These are phyloP conservation scores for Cutaneotrichosporon sp. DNA, from an alignment of 1,284 basidiomycete species.

Conservation along the genomic window DNA sequence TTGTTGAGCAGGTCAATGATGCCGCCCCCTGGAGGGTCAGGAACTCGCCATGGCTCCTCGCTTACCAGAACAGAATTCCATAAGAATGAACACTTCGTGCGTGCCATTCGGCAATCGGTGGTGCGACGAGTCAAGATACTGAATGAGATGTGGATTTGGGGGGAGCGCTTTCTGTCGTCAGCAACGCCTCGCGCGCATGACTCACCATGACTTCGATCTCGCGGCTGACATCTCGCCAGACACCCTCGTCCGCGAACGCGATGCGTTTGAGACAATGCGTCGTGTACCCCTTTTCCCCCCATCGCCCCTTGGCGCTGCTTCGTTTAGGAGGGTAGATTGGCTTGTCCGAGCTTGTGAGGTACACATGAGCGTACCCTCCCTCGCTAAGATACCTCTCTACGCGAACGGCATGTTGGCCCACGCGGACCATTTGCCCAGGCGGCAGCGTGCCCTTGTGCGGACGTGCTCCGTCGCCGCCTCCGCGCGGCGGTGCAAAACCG, in stretches of 20 bases:
- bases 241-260: slow-evolving; percentile 81
- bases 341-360: slow-evolving; percentile 79
- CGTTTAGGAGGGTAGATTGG: slow-evolving; percentile 61
- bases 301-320: slow-evolving; percentile 27
- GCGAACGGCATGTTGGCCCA: slow-evolving; percentile 84
- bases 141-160: slow-evolving; percentile 38
- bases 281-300: slow-evolving; percentile 60
- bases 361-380: slow-evolving; percentile 98
- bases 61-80: slow-evolving; percentile 84
- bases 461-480: not conserved
- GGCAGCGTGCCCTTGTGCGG: slow-evolving; percentile 50
- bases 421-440: slow-evolving; percentile 77
- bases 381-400: slow-evolving; percentile 87
- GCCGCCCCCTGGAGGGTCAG: slow-evolving; percentile 65
- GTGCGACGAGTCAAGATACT: slow-evolving; percentile 61
- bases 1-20: slow-evolving; percentile 99
- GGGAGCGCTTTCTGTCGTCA: slow-evolving; percentile 34
- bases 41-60: too few species aligned
- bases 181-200: slow-evolving; percentile 16
- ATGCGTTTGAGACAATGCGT: slow-evolving; percentile 97
- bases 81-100: slow-evolving; percentile 97
- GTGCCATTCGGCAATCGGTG: slow-evolving; percentile 71
- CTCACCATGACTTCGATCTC: slow-evolving; percentile 98
- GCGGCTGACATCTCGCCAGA: slow-evolving; percentile 90
- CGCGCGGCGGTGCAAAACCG: not conserved